phyloP scores from a whole-genome alignment of 108 stramenopile species.

The Nannochloropsis oceanica region DNA sequence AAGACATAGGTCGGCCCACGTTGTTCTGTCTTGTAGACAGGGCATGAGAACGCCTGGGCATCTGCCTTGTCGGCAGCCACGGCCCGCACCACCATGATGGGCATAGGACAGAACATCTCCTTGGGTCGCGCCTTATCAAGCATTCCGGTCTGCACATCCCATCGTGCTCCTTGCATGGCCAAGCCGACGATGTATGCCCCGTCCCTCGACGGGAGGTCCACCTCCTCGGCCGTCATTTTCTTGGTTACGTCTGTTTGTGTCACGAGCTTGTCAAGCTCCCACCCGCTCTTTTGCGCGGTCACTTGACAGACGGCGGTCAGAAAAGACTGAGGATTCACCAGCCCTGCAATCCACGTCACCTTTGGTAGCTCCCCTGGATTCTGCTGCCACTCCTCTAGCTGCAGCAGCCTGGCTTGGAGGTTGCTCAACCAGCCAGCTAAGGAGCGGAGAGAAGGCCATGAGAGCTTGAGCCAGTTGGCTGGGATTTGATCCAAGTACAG shows the following conservation, averaged over 20 bases:
- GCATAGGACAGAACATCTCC: slow-evolving; percentile 71
- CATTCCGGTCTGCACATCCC: slow-evolving; percentile 42
- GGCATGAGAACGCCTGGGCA: slow-evolving; percentile 56
- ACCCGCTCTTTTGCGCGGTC: slow-evolving; percentile 59
- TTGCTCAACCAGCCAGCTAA: slow-evolving; percentile 54
- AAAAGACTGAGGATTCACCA: slow-evolving; percentile 73
- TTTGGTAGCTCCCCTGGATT: slow-evolving; percentile 63
- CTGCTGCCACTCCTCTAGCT: slow-evolving; percentile 65
- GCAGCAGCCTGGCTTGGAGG: slow-evolving; percentile 48
- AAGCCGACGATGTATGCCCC: slow-evolving; percentile 65
- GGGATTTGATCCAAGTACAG: slow-evolving; percentile 62
- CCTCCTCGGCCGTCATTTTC: slow-evolving; percentile 49
- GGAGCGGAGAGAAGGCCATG: slow-evolving; percentile 59
- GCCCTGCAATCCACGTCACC: slow-evolving; percentile 63
- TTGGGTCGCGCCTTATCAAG: slow-evolving; percentile 58
- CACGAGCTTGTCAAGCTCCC: slow-evolving; percentile 68
- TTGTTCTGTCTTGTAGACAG: slow-evolving; percentile 58
- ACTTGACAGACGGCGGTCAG: slow-evolving; percentile 78
- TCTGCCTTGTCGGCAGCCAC: slow-evolving; percentile 62
- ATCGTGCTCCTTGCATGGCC: slow-evolving; percentile 63
- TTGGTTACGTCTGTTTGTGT: slow-evolving; percentile 72
- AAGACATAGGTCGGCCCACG: slow-evolving; percentile 68
- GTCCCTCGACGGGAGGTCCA: slow-evolving; percentile 53
- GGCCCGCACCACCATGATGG: slow-evolving; percentile 62
- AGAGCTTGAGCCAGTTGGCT: slow-evolving; percentile 52